Percentiles rank a stretch among this genome's conserved stretches.
Conservation (phyloP, 768 basidiomycete genomes). For the Neoboletus subvelutipes region DNA sequence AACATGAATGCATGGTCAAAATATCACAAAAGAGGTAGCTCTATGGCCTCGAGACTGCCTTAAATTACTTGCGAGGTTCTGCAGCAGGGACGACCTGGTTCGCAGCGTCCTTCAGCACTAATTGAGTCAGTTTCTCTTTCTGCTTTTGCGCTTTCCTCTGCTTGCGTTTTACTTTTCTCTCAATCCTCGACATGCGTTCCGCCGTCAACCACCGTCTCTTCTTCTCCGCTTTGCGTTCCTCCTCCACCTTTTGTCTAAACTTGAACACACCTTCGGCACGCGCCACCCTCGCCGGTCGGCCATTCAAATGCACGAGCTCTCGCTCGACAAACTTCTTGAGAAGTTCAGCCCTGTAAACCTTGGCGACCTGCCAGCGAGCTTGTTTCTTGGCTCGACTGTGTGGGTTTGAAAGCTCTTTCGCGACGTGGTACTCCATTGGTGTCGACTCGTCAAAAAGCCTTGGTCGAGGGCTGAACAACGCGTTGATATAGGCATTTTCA, state of each 20-base stretch:
- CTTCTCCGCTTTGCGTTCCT: conserved; percentile 57
- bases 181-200: conserved; percentile 38
- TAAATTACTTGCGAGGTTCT: conserved; percentile 12
- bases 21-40: no score
- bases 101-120: conserved; percentile 51
- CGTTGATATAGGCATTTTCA: conserved; percentile 62
- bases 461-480: conserved; percentile 41
- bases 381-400: conserved; percentile 83
- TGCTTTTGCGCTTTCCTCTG: conserved; percentile 45
- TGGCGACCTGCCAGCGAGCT: conserved; percentile 65
- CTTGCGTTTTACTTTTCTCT: conserved; percentile 37
- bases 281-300: conserved; percentile 60
- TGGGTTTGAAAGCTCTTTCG: conserved; percentile 75
- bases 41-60: conserved; percentile 1
- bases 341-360: conserved; percentile 46
- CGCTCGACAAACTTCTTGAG: conserved; percentile 53
- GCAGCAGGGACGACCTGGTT: conserved; percentile 58
- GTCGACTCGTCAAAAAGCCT: conserved; percentile 47
- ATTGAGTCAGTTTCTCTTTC: conserved; percentile 53
- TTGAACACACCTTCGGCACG: conserved; percentile 74
- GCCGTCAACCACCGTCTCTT: conserved; percentile 51
- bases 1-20: no score
- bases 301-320: conserved; percentile 55
- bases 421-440: conserved; percentile 66
- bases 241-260: conserved; percentile 60